Evolutionary conservation across 1,284 basidiomycete genomes (phyloP), one percentile per base, ranked within the genome.

Genomic region (Neonothopanus nambi): DNA sequence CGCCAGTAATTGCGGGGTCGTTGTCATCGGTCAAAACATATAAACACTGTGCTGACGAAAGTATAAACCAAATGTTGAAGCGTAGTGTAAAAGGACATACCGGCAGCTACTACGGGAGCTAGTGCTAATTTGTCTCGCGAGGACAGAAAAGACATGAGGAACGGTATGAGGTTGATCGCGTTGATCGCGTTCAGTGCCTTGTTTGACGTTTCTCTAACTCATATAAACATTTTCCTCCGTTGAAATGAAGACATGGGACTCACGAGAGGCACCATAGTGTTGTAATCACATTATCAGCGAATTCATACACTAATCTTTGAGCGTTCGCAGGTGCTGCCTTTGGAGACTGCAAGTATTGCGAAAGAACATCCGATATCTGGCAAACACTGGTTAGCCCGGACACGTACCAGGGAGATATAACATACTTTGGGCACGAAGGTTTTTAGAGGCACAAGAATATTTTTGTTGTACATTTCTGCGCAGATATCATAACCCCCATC

Each of bases 381-480:
- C 44, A 36, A 48, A 40, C 21, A 42, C 23, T 30, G 43, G 24
- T 52, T 20, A 30, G 50, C 33, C 17, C 51, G 15, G 33, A 48
- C 33, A 30, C 33, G 51, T 30, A 54, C 26, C 12, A 38, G 23
- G 26, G 18, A 9, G 12, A 17, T 9, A 43, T n/a, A 15, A 9
- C 66, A 24, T 57, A 89, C 91, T 74, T 91, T 93, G 8, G 87
- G 85, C 23, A 92, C 76, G 61, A 90, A 89, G 0, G 78, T 77
- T 62, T 77, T 83, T 52, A 93, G 69, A 0, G 90, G 91, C 1
- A 84, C 78, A 51, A 96, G 76, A 50, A 97, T 85, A 60, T 90
- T 90, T 75, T 97, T 97, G 72, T 98, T 97, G 72, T 89, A 95
- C 92, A 98, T 96, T 70, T 97, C 93, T 3, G 89, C 91, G 63